Percentiles rank a stretch among this genome's conserved stretches.
Conservation (phyloP, 768 basidiomycete species). For the Leccinum obscurum region DNA sequence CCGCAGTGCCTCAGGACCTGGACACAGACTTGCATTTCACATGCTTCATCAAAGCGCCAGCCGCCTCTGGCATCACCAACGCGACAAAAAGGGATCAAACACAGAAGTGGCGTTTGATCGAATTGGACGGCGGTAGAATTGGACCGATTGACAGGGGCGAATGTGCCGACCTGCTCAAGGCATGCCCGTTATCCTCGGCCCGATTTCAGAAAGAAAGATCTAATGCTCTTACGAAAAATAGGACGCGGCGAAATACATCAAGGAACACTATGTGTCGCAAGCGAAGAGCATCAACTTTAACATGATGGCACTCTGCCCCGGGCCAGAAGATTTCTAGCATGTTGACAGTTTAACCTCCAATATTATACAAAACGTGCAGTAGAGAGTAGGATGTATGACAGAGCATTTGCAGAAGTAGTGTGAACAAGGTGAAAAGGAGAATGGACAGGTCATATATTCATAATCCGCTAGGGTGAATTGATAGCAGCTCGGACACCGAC, state of each 20-base stretch:
- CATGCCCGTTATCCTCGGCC: constrained; percentile 17
- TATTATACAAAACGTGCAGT: constrained; percentile 14
- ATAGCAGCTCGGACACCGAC: constrained; percentile 33
- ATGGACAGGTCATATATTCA: neutral
- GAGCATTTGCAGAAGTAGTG: neutral
- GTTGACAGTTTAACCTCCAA: neutral
- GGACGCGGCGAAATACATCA: constrained; percentile 49
- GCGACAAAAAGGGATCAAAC: constrained; percentile 11
- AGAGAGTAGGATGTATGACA: neutral
- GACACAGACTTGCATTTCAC: constrained; percentile 86
- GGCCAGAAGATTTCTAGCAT: constrained; percentile 17
- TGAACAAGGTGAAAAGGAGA: neutral
- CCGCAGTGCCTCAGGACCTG: constrained; percentile 57
- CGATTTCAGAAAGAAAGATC: neutral
- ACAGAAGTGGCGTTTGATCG: constrained; percentile 57
- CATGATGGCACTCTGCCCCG: constrained; percentile 48
- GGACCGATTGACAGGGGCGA: constrained; percentile 82
- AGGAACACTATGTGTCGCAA: constrained; percentile 41
- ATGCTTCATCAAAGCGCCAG: constrained; percentile 75
- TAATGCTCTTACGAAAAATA: constrained; percentile 17
- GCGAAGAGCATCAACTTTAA: constrained; percentile 44
- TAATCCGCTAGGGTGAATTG: constrained; percentile 3
- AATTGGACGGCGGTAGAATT: constrained; percentile 77
- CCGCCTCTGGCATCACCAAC: constrained; percentile 17
- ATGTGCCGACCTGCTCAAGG: constrained; percentile 58